Percentiles rank a stretch among this genome's conserved stretches.
These are phyloP conservation scores for Halteria grandinella DNA, from an alignment of 73 alveolate species.

Conservation along the genomic window DNA sequence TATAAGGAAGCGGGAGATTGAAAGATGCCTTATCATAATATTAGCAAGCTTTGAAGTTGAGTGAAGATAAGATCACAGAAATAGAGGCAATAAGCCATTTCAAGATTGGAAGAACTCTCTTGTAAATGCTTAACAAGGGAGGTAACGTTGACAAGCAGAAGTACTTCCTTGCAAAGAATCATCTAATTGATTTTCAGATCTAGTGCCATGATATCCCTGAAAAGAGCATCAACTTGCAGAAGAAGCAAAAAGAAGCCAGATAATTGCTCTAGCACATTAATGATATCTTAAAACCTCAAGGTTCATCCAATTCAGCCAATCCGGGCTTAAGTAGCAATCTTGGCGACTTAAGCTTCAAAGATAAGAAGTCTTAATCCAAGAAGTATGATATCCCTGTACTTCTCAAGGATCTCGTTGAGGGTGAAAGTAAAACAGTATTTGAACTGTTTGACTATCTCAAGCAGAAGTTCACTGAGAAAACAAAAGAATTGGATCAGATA, in stretches of 20 bases:
- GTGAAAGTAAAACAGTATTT: too few relatives aligned
- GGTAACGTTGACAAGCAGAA: too few relatives aligned
- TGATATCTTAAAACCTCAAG: too few relatives aligned
- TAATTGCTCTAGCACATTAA: not conserved
- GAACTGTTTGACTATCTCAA: too few relatives aligned
- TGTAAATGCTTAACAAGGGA: not conserved
- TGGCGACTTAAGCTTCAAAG: too few relatives aligned
- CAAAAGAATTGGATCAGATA: too few relatives aligned
- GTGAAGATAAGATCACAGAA: constrained; percentile 18
- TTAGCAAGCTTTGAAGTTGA: not conserved
- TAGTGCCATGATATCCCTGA: not conserved
- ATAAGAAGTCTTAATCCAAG: too few relatives aligned
- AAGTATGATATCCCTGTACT: too few relatives aligned
- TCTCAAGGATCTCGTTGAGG: too few relatives aligned
- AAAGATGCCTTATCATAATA: constrained; percentile 2
- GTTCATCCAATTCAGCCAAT: not conserved
- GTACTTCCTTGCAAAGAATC: constrained; percentile 28
- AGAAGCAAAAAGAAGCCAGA: not conserved
- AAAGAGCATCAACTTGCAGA: constrained; percentile 5
- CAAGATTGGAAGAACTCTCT: constrained; percentile 12
- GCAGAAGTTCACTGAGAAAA: too few relatives aligned
- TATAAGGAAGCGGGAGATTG: not conserved
- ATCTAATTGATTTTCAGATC: not conserved
- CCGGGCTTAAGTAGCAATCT: not conserved
- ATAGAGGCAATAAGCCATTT: constrained; percentile 16